Conservation (phyloP, 176 grass and related monocot species). For the Elaeis guineensis region DNA sequence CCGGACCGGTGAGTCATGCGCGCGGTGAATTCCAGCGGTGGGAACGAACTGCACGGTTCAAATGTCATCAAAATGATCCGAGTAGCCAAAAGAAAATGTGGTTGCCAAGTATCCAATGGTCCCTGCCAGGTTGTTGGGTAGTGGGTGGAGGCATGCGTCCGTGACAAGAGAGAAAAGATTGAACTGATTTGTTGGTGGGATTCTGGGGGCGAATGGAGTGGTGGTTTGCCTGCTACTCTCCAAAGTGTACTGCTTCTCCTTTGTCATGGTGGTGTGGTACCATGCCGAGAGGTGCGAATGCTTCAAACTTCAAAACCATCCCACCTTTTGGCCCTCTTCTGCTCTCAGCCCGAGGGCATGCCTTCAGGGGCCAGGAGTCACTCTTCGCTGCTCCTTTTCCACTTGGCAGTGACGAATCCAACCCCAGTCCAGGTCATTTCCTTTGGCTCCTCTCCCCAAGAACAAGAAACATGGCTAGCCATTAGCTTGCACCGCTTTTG, state of each 20-base stretch:
- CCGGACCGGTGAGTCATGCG: too few species aligned
- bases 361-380: conserved; percentile 6
- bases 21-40: too few species aligned
- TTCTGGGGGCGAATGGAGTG: not conserved
- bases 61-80: not conserved
- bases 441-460: too few species aligned
- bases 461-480: too few species aligned
- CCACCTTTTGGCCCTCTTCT: not conserved
- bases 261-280: too few species aligned
- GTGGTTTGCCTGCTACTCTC: not conserved
- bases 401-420: not conserved
- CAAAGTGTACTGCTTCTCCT: not conserved
- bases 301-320: not conserved
- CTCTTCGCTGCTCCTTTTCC: conserved; percentile 7
- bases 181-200: conserved; percentile 22
- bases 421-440: not conserved
- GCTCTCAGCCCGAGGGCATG: not conserved
- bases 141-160: conserved; percentile 17
- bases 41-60: not conserved
- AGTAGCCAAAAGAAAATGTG: not conserved
- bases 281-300: not conserved
- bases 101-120: conserved; percentile 14
- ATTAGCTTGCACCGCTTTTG: too few species aligned
- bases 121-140: conserved; percentile 46
- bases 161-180: conserved; percentile 16